phyloP scores from a whole-genome alignment of 495 filamentous ascomycete species.

The Neurospora sp. region DNA sequence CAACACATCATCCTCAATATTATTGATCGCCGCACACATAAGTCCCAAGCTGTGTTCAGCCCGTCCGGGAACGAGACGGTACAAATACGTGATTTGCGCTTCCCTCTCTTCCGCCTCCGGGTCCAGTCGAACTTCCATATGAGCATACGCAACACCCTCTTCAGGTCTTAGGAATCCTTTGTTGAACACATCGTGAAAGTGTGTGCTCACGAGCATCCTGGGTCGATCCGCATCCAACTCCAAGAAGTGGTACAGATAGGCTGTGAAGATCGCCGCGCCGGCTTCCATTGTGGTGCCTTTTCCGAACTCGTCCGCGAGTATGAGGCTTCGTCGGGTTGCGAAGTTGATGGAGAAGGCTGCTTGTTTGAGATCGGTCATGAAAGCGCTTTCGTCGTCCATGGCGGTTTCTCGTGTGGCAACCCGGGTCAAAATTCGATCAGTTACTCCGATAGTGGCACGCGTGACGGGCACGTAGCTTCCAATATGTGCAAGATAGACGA shows the following conservation, averaged over 20 bases:
- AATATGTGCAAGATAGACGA: constrained; percentile 87
- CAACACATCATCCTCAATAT: constrained; percentile 62
- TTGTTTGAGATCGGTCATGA: constrained; percentile 88
- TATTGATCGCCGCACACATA: constrained; percentile 75
- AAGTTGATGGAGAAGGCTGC: constrained; percentile 70
- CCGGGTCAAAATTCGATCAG: constrained; percentile 86
- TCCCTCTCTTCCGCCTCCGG: constrained; percentile 44
- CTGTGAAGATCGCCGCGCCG: constrained; percentile 78
- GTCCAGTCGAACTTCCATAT: constrained; percentile 82
- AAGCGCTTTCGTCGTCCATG: constrained; percentile 78
- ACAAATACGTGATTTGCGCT: constrained; percentile 82
- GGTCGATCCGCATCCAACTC: constrained; percentile 50
- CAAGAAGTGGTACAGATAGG: constrained; percentile 70
- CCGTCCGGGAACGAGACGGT: constrained; percentile 58
- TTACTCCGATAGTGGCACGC: constrained; percentile 70
- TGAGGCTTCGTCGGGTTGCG: constrained; percentile 63
- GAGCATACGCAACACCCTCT: constrained; percentile 57
- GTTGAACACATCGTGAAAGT: constrained; percentile 93
- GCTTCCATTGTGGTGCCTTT: constrained; percentile 81
- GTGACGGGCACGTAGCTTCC: constrained; percentile 86
- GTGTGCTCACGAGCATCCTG: constrained; percentile 79
- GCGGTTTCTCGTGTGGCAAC: constrained; percentile 83
- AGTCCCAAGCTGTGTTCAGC: constrained; percentile 80
- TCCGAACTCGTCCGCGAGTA: constrained; percentile 92
- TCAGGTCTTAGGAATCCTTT: constrained; percentile 50